Conservation (phyloP, 441 rosid species). For the Pelargonium citronellum region DNA sequence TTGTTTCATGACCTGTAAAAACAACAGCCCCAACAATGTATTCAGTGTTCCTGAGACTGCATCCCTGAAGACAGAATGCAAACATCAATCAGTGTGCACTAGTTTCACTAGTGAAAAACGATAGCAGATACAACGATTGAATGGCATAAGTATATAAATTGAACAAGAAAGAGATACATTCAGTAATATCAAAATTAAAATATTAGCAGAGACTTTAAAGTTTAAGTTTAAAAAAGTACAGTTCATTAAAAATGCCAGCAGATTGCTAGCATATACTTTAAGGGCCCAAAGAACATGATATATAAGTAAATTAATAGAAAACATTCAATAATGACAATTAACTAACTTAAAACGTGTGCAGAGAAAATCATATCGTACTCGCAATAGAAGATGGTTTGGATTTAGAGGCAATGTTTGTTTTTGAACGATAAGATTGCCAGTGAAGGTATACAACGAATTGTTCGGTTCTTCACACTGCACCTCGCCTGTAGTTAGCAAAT, state of each 20-base stretch:
- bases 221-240: conserved; percentile 1
- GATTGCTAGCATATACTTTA: background rate
- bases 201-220: background rate
- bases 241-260: background rate
- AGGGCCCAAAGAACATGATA: background rate
- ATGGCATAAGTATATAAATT: background rate
- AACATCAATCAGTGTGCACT: conserved; percentile 17
- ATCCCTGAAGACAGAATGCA: conserved; percentile 59
- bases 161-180: background rate
- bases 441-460: conserved; percentile 92
- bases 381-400: conserved; percentile 87
- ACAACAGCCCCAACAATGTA: conserved; percentile 77
- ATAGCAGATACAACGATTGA: background rate
- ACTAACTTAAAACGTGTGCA: conserved; percentile 14
- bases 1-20: conserved; percentile 90
- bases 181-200: background rate
- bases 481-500: conserved; percentile 66
- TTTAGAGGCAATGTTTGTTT: conserved; percentile 86
- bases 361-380: conserved; percentile 49
- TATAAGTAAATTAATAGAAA: background rate
- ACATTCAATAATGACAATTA: conserved; percentile 8
- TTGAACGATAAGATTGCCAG: conserved; percentile 84
- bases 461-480: conserved; percentile 99
- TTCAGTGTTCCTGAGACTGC: conserved; percentile 97
- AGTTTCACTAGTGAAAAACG: conserved; percentile 1